Evolutionary conservation across 176 grass and related monocot genomes (phyloP).

Genomic region (Raddia distichophylla): DNA sequence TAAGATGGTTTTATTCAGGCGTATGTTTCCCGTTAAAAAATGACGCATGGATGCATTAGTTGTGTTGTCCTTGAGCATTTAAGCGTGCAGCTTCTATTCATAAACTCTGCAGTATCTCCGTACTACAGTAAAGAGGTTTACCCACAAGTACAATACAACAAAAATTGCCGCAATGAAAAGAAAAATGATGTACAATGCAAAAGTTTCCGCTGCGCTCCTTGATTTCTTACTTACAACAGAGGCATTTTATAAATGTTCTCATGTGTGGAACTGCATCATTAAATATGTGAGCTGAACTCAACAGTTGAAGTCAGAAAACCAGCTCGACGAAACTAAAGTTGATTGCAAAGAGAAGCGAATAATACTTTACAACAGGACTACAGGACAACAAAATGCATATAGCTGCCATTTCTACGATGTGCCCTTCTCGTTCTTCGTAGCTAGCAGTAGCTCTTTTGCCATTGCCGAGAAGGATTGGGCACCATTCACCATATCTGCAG

Average conservation of each 20-base stretch:
- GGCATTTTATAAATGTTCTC: neutral
- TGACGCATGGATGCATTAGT: neutral
- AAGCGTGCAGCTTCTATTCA: neutral
- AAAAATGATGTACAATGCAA: neutral
- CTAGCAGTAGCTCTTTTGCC: conserved; percentile 76
- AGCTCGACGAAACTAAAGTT: neutral
- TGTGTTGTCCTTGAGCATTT: neutral
- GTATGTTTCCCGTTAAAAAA: neutral
- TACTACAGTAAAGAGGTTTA: neutral
- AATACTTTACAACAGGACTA: conserved; percentile 32
- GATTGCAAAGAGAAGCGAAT: neutral
- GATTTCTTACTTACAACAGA: conserved; percentile 41
- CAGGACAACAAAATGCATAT: neutral
- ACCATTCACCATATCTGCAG: conserved; percentile 70
- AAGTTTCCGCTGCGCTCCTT: neutral
- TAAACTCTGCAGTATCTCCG: neutral
- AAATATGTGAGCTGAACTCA: neutral
- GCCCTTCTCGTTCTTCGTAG: conserved; percentile 60
- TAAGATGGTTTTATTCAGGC: neutral
- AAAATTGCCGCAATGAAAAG: neutral
- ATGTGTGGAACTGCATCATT: neutral
- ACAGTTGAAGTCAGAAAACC: neutral
- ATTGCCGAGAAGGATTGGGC: conserved; percentile 90
- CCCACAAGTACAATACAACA: neutral
- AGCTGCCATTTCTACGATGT: conserved; percentile 23